phyloP scores from a whole-genome alignment of 345 rosid species.

The Euphorbia tirucalli region DNA sequence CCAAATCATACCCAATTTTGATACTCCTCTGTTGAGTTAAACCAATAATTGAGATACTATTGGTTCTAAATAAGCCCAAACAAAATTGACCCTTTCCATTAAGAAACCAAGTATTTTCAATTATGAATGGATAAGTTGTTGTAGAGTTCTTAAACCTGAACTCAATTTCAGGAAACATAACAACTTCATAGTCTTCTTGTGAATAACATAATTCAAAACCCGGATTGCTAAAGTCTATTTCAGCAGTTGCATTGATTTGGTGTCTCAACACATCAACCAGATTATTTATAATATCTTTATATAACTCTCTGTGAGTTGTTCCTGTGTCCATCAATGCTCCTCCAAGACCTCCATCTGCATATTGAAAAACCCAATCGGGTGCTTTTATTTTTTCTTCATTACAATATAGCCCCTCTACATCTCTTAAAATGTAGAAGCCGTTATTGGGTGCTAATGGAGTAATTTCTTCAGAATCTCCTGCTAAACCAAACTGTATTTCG shows the following conservation, averaged over 20 bases:
- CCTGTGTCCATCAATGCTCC: conserved; percentile 11
- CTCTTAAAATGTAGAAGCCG: not conserved
- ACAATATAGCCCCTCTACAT: not conserved
- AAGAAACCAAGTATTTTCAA: not conserved
- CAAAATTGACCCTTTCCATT: not conserved
- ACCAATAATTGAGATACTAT: not conserved
- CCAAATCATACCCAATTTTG: conserved; percentile 1
- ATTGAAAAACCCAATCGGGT: not conserved
- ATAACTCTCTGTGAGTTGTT: not conserved
- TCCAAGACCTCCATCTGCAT: not conserved
- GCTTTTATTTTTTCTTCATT: not conserved
- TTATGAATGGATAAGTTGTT: not conserved
- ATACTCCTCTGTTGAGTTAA: not conserved
- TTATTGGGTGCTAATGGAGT: not conserved
- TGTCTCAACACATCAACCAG: not conserved
- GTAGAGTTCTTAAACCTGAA: not conserved
- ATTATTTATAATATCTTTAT: not conserved
- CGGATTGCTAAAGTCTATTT: not conserved
- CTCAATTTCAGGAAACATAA: not conserved
- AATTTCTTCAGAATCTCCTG: not conserved
- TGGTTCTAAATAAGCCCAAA: not conserved
- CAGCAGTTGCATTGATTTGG: not conserved
- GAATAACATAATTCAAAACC: not conserved
- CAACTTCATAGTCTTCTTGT: not conserved
- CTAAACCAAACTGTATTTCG: not conserved